Conservation (phyloP, 352 stramenopile species). For the Plasmopara viticola region DNA sequence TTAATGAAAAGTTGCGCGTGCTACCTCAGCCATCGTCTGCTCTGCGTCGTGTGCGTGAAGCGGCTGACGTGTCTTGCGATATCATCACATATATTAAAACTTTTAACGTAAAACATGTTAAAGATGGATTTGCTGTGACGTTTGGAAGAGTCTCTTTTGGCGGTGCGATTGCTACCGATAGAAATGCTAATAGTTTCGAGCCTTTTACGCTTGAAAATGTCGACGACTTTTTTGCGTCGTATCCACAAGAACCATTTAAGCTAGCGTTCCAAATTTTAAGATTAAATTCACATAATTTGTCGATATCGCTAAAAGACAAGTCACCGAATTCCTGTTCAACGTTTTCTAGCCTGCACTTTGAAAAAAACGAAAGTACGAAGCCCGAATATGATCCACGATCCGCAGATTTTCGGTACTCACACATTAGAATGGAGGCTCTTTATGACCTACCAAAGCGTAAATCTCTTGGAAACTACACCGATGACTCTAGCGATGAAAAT, state of each 20-base stretch:
- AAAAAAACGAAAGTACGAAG: slow-evolving; percentile 19
- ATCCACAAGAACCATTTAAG: slow-evolving; percentile 50
- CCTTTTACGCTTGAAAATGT: slow-evolving; percentile 23
- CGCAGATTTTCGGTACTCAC: slow-evolving; percentile 59
- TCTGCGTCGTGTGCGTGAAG: slow-evolving; percentile 28
- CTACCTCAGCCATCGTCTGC: slow-evolving; percentile 51
- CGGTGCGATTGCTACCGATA: slow-evolving; percentile 24
- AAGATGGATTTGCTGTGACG: slow-evolving; percentile 44
- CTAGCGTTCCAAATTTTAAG: slow-evolving; percentile 53
- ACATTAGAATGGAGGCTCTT: slow-evolving; percentile 73
- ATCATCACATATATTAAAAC: slow-evolving; percentile 40
- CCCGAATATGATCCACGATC: slow-evolving; percentile 43
- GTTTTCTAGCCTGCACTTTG: slow-evolving; percentile 1
- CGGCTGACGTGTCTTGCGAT: slow-evolving; percentile 23
- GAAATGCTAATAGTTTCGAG: slow-evolving; percentile 42
- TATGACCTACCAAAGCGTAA: slow-evolving; percentile 37
- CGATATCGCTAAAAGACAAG: slow-evolving; percentile 4
- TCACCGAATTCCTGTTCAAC: slow-evolving; percentile 1
- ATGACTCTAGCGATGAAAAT: slow-evolving; percentile 22
- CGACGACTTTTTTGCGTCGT: slow-evolving; percentile 27
- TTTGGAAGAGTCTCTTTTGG: slow-evolving; percentile 55
- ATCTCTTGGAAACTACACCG: slow-evolving; percentile 8
- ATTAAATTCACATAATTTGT: slow-evolving; percentile 8
- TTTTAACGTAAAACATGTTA: slow-evolving; percentile 58
- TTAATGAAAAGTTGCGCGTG: slow-evolving; percentile 63